Evolutionary conservation across 129 eudicot genomes (phyloP).

Genomic region (Pittosporum tobira): DNA sequence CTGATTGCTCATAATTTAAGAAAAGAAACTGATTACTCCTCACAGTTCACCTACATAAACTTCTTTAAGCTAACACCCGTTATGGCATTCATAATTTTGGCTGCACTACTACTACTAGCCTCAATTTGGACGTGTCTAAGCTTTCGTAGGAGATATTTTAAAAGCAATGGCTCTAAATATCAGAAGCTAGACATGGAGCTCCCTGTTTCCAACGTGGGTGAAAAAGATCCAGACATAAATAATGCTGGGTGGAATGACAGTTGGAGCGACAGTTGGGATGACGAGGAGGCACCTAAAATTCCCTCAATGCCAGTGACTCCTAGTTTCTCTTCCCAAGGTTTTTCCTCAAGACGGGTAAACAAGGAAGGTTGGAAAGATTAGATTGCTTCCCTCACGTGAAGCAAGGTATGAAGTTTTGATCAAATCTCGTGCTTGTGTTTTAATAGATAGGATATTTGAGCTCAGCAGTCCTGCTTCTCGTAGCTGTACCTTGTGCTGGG

Average conservation of each 20-base stretch:
- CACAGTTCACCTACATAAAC: conserved; percentile 23
- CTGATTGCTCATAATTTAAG: conserved; percentile 29
- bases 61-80: conserved; percentile 31
- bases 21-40: conserved; percentile 24
- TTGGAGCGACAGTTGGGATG: conserved; percentile 86
- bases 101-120: conserved; percentile 27
- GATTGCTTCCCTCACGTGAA: background rate
- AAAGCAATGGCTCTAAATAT: conserved; percentile 40
- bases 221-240: conserved; percentile 25
- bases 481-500: no score
- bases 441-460: background rate
- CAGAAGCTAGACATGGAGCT: conserved; percentile 60
- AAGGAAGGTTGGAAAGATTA: conserved; percentile 91
- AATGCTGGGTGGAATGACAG: conserved; percentile 68
- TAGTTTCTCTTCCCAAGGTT: conserved; percentile 58
- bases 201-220: conserved; percentile 49
- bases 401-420: background rate
- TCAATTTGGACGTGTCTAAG: conserved; percentile 31
- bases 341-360: conserved; percentile 56
- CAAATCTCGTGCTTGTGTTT: background rate
- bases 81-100: conserved; percentile 33
- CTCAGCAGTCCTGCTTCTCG: no score
- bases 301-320: conserved; percentile 77
- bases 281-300: conserved; percentile 71
- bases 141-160: conserved; percentile 22